Base-by-base conservation (phyloP, 1,139 yeast species). In the Groenewaldozyma sp. region DNA sequence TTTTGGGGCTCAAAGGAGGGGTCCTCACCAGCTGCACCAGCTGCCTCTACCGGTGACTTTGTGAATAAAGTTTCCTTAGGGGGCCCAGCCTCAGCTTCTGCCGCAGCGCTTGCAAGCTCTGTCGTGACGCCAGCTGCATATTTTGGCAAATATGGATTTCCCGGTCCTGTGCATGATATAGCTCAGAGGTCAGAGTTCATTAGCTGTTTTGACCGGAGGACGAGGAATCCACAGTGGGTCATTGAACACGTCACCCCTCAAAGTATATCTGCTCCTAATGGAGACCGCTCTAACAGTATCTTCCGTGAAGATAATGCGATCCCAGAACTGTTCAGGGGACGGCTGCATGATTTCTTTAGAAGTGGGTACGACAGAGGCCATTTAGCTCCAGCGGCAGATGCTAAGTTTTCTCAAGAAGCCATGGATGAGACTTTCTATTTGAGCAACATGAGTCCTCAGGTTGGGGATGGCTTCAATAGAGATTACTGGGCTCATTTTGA, bases 401-500 rank as follows among this genome's bases (percentile, higher is more conserved):
- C 97, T 28, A 87, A 86, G 58, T 91, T 74, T 62, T 75, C 77
- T 27, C 98, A 91, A 60, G 54, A 62, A 18, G 97, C 97, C 10
- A 88, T 93, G 96, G 81, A 91, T 59, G 95, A 88, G 60, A 93
- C 98, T 0, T 91, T 91, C 53, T 76, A 69, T 49, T 67, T 93
- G 52, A 78, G 95, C 17, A 91, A 91, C 59, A 91, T 91, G 71
- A 76, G 94, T 9, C 99, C 99, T 1, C 99, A 91, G 60, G 95
- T 91, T 1, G 98, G 98, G 4, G 95, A 82, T 3, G 98, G 98
- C 0, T 91, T 91, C 67, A 91, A 91, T 63, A 71, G 98, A 49
- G 97, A 91, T 59, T 87, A 80, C 52, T 91, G 99, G 99, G 94
- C 96, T 1, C 95, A 87, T 60, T 76, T 93, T 46, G 99, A 91